Evolutionary conservation across 768 basidiomycete genomes (phyloP).

Genomic region (Tricholoma furcatifolium): DNA sequence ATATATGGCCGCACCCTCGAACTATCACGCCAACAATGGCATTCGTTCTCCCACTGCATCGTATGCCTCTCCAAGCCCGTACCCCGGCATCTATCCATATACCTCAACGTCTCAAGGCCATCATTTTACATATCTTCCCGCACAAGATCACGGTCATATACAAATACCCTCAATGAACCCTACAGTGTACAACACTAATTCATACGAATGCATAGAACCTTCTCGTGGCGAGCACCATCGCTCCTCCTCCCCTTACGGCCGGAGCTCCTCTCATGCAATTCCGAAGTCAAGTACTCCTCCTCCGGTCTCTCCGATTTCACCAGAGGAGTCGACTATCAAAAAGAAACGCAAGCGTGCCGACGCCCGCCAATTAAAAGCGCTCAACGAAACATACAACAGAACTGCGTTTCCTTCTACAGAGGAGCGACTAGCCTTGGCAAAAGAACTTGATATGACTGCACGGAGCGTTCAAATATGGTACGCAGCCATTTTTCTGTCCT

Average conservation of each 20-base stretch:
- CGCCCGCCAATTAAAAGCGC: slow-evolving; percentile 72
- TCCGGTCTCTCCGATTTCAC: slow-evolving; percentile 44
- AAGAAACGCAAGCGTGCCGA: slow-evolving; percentile 88
- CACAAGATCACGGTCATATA: slow-evolving; percentile 28
- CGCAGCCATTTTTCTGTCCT: slow-evolving; percentile 18
- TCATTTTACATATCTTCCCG: slow-evolving; percentile 41
- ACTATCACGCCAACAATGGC: slow-evolving; percentile 24
- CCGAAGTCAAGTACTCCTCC: slow-evolving; percentile 51
- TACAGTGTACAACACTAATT: slow-evolving; percentile 24
- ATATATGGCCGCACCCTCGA: slow-evolving; percentile 25
- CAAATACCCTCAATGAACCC: slow-evolving; percentile 28
- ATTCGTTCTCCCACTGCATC: slow-evolving; percentile 67
- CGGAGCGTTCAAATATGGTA: slow-evolving; percentile 88
- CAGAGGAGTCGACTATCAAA: slow-evolving; percentile 73
- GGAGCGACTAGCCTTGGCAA: slow-evolving; percentile 76
- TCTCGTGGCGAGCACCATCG: slow-evolving; percentile 39
- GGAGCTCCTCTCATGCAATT: slow-evolving; percentile 33
- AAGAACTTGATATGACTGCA: slow-evolving; percentile 77
- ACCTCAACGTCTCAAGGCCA: slow-evolving; percentile 32
- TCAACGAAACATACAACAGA: slow-evolving; percentile 77
- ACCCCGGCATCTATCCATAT: slow-evolving; percentile 46
- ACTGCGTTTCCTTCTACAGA: slow-evolving; percentile 89
- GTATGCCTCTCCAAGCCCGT: slow-evolving; percentile 57
- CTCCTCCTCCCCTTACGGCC: slow-evolving; percentile 43
- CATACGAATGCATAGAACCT: slow-evolving; percentile 30